phyloP scores from a whole-genome alignment of 2,329 filamentous ascomycete genomes.

The Huntiella moniliformis region DNA sequence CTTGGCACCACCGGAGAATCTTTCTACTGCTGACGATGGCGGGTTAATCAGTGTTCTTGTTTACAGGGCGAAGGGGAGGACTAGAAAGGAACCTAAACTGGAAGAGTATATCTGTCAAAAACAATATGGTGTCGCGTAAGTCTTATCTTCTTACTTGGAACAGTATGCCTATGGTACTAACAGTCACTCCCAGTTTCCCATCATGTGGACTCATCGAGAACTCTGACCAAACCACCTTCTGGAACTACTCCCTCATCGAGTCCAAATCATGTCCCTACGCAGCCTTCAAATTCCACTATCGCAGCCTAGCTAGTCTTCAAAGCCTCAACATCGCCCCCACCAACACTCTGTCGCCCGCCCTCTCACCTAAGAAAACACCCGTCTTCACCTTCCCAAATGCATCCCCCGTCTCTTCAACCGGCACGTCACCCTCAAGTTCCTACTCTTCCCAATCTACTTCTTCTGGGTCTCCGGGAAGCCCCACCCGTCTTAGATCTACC shows the following conservation, averaged over 20 bases:
- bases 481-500: too few species aligned
- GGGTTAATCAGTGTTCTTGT: conserved; percentile 35
- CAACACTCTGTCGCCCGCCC: conserved; percentile 1
- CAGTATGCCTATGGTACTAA: background rate
- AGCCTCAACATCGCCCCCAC: conserved; percentile 28
- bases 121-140: conserved; percentile 35
- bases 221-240: conserved; percentile 31
- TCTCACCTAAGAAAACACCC: background rate
- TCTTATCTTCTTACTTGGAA: conserved; percentile 5
- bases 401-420: too few species aligned
- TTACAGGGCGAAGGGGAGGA: conserved; percentile 32
- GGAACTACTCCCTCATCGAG: conserved; percentile 33
- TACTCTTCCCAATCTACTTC: too few species aligned
- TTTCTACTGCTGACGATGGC: conserved; percentile 30
- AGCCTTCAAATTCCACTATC: conserved; percentile 37
- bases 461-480: too few species aligned
- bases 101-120: conserved; percentile 28
- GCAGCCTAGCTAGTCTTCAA: conserved; percentile 30
- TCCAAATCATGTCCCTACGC: conserved; percentile 32
- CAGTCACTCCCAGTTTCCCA: conserved; percentile 24
- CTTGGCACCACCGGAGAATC: conserved; percentile 19
- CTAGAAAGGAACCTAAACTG: conserved; percentile 23
- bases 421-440: too few species aligned
- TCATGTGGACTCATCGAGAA: conserved; percentile 33
- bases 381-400: background rate